A percentile compares a stretch with the other conserved stretches of the same genome.
Evolutionary conservation across 441 rosid species (phyloP).

Genomic region (Theobroma grandiflorum): DNA sequence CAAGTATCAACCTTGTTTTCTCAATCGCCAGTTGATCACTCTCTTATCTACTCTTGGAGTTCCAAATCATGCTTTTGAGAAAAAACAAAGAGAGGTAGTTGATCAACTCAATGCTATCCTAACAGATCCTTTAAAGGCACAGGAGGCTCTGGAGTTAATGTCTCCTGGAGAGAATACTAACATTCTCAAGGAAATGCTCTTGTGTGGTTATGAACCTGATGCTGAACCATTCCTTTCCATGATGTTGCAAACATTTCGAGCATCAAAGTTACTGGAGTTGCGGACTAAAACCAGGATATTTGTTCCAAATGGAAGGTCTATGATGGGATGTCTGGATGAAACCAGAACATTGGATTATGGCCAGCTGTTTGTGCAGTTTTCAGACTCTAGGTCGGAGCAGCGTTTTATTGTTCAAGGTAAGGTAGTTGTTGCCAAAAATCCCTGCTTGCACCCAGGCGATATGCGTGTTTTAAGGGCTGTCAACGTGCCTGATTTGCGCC

Average conservation of each 20-base stretch:
- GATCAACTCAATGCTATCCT: conserved; percentile 45
- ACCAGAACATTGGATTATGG: conserved; percentile 49
- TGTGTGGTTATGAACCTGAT: conserved; percentile 45
- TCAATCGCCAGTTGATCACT: conserved; percentile 56
- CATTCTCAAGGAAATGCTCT: conserved; percentile 45
- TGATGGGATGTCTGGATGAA: conserved; percentile 60
- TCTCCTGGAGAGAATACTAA: conserved; percentile 46
- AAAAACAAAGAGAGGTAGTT: conserved; percentile 43
- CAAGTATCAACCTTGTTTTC: conserved; percentile 54
- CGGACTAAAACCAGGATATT: conserved; percentile 48
- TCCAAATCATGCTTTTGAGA: conserved; percentile 38
- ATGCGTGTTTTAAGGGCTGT: conserved; percentile 60
- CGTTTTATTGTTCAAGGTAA: conserved; percentile 29
- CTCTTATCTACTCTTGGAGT: conserved; percentile 58
- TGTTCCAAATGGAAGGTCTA: conserved; percentile 44
- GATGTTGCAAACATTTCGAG: conserved; percentile 52
- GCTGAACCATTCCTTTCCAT: conserved; percentile 49
- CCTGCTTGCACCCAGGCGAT: conserved; percentile 74
- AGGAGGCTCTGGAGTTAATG: conserved; percentile 50
- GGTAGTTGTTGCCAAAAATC: conserved; percentile 69
- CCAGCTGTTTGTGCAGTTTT: conserved; percentile 51
- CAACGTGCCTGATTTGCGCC: conserved; percentile 57
- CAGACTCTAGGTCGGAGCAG: conserved; percentile 23
- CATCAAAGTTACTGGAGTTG: conserved; percentile 43
- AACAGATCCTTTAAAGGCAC: conserved; percentile 44